Evolutionary conservation across 306 rosid species (phyloP).

Genomic region (Neltuma alba): DNA sequence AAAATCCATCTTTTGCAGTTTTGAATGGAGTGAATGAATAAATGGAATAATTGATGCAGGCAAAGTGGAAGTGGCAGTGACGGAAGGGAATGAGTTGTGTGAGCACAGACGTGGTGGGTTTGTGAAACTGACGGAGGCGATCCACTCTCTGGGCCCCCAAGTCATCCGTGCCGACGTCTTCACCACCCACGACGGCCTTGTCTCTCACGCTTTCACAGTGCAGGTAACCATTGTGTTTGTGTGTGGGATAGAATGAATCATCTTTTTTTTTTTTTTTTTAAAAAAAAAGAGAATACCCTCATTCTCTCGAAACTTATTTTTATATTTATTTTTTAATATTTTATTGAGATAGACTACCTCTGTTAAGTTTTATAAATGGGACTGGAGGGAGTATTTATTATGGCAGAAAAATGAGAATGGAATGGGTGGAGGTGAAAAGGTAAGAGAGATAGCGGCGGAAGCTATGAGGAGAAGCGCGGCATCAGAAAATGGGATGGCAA

Average conservation of each 20-base stretch:
- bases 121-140: conserved; percentile 78
- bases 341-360: too few species aligned
- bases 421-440: conserved; percentile 74
- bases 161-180: conserved; percentile 72
- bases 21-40: too few species aligned
- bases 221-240: conserved; percentile 50
- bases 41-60: too few species aligned
- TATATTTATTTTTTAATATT: too few species aligned
- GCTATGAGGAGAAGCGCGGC: conserved; percentile 43
- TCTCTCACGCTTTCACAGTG: conserved; percentile 74
- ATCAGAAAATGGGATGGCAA: too few species aligned
- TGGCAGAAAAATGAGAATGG: conserved; percentile 75
- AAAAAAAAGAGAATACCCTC: too few species aligned
- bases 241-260: too few species aligned
- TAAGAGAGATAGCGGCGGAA: conserved; percentile 66
- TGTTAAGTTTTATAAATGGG: too few species aligned
- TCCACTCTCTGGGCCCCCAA: conserved; percentile 68
- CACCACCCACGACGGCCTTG: conserved; percentile 79
- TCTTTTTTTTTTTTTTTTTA: too few species aligned
- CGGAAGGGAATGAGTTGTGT: conserved; percentile 77
- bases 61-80: conserved; percentile 83
- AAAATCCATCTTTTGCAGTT: too few species aligned
- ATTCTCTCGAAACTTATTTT: too few species aligned
- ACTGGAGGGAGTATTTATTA: too few species aligned
- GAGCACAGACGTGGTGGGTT: conserved; percentile 89